A percentile compares a stretch with the other conserved stretches of the same genome.
Conservation (phyloP, 2,329 filamentous ascomycete species). For the Stemphylium lycopersici region DNA sequence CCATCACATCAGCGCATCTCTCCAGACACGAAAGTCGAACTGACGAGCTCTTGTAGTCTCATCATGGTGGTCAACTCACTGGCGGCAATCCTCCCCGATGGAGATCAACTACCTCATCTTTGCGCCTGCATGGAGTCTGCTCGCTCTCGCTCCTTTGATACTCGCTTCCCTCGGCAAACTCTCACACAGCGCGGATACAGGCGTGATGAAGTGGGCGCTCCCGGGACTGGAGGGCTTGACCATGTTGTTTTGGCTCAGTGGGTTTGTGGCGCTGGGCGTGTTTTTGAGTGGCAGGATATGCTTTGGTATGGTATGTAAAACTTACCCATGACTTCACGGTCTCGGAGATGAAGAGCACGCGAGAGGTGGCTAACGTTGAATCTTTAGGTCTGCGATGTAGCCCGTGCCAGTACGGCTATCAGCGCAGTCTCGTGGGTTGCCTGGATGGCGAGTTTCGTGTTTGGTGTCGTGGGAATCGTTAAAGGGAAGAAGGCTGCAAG, state of each 20-base stretch:
- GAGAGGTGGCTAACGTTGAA: not conserved
- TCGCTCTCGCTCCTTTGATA: conserved; percentile 72
- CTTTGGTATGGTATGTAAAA: conserved; percentile 47
- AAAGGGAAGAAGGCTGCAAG: conserved; percentile 11
- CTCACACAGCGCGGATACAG: conserved; percentile 35
- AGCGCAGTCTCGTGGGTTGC: conserved; percentile 67
- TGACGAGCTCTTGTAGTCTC: conserved; percentile 56
- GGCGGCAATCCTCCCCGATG: conserved; percentile 59
- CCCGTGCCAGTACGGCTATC: conserved; percentile 70
- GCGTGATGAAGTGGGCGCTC: conserved; percentile 65
- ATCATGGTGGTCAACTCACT: conserved; percentile 59
- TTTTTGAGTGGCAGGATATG: conserved; percentile 65
- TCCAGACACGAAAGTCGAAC: not conserved
- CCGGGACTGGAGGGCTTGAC: conserved; percentile 73
- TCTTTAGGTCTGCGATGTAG: conserved; percentile 59
- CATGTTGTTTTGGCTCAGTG: conserved; percentile 88
- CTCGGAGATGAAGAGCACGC: not conserved
- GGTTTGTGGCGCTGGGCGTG: conserved; percentile 77
- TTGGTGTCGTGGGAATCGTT: conserved; percentile 43
- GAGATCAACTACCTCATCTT: conserved; percentile 81
- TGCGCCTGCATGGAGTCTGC: conserved; percentile 72
- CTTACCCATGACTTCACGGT: not conserved
- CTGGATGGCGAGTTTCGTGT: conserved; percentile 51
- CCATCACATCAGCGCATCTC: too few relatives aligned
- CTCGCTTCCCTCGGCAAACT: conserved; percentile 67